Percentiles rank a stretch among this genome's conserved stretches.
phyloP scores from a whole-genome alignment of 2,329 filamentous ascomycete species.

The Xenoacremonium recifei region DNA sequence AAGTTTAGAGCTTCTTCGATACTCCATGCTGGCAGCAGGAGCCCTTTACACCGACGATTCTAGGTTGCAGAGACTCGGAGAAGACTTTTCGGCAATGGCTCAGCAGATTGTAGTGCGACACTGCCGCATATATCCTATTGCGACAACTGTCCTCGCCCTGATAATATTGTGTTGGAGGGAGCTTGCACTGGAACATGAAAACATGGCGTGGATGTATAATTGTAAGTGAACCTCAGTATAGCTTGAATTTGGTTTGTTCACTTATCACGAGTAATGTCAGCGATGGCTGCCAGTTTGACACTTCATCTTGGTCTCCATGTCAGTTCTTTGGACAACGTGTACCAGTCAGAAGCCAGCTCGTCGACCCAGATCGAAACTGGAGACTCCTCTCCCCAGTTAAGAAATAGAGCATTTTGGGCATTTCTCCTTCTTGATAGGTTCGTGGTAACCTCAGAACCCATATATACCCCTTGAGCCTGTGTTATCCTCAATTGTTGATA shows the following conservation, averaged over 20 bases:
- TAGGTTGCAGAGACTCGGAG: too few relatives aligned
- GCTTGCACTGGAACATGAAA: conserved; percentile 3
- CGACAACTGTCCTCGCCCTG: too few relatives aligned
- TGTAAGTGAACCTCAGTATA: conserved; percentile 1
- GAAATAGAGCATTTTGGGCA: too few relatives aligned
- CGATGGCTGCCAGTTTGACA: conserved; percentile 2
- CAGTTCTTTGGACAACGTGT: conserved; percentile 1
- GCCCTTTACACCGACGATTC: conserved; percentile 1
- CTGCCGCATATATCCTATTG: too few relatives aligned
- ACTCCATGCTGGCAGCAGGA: not conserved
- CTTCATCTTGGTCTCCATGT: conserved; percentile 5
- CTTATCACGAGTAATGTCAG: not conserved
- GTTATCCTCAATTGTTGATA: too few relatives aligned
- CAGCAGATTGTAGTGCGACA: too few relatives aligned
- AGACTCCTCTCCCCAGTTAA: too few relatives aligned
- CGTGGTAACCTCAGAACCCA: too few relatives aligned
- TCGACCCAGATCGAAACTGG: too few relatives aligned
- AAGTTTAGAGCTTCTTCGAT: not conserved
- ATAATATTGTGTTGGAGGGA: conserved; percentile 2
- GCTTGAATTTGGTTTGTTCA: not conserved
- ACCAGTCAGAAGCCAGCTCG: not conserved
- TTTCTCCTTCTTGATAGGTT: too few relatives aligned
- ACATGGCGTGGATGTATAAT: conserved; percentile 7
- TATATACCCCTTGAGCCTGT: too few relatives aligned
- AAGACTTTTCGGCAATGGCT: too few relatives aligned